These are phyloP conservation scores for Boletellus ananas DNA, from an alignment of 768 basidiomycete species.

Conservation along the genomic window DNA sequence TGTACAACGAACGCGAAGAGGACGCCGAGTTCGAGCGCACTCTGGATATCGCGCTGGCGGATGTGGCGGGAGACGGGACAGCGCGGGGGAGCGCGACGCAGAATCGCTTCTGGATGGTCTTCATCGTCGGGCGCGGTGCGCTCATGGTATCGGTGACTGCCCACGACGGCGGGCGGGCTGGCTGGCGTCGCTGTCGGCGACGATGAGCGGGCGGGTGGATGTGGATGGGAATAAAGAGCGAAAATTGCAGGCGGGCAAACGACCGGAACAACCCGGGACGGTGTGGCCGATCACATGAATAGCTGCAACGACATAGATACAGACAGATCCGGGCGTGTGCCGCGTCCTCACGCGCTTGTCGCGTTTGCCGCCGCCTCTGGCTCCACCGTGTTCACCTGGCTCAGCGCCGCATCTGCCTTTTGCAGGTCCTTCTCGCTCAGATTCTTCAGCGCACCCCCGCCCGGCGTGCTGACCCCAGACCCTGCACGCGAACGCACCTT, in stretches of 20 bases:
- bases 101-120: slow-evolving; percentile 50
- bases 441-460: slow-evolving; percentile 73
- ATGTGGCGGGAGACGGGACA: slow-evolving; percentile 24
- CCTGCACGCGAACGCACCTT: slow-evolving; percentile 82
- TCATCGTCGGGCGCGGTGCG: slow-evolving; percentile 40
- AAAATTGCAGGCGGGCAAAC: background rate
- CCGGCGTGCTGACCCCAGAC: slow-evolving; percentile 82
- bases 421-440: slow-evolving; percentile 84
- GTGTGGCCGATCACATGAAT: background rate
- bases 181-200: slow-evolving; percentile 13
- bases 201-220: background rate
- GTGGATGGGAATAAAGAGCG: background rate
- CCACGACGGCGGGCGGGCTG: background rate
- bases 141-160: slow-evolving; percentile 25
- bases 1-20: slow-evolving; percentile 43
- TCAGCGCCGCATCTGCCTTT: slow-evolving; percentile 85
- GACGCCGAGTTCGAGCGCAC: slow-evolving; percentile 43
- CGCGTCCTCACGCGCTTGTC: too few relatives aligned
- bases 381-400: slow-evolving; percentile 41
- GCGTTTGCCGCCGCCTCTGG: background rate
- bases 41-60: slow-evolving; percentile 33
- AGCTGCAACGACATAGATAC: background rate
- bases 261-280: slow-evolving; percentile 21
- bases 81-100: slow-evolving; percentile 42
- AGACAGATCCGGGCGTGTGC: too few relatives aligned